Evolutionary conservation across 2,329 filamentous ascomycete genomes (phyloP), one percentile per base, ranked within the genome.

Genomic region (Trichoderma sp.): DNA sequence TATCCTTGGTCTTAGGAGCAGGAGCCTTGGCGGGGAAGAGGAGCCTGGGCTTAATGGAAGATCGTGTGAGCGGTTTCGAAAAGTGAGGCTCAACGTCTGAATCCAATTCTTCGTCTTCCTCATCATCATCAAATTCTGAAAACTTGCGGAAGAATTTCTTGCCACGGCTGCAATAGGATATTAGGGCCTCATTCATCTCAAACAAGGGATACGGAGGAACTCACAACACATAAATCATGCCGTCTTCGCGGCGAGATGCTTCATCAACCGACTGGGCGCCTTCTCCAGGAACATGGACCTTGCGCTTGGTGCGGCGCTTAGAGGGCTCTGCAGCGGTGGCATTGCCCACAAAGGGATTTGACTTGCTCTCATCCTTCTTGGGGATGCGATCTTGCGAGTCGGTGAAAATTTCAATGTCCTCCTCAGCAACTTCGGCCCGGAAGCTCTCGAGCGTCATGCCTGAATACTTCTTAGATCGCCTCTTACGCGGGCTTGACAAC

Each of bases 351-450:
- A 94, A 95, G 1, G 92, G 92, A 75, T 94, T 95, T 29, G 89
- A 88, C 7, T 82, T 79, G 71, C 84, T 88, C n/a, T 80, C 76
- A 73, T 93, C 91, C 50, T 87, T 80, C 70, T 88, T 85, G 22
- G 92, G 92, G 50, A 93, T 79, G 65, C 90, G 89, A 72, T 97
- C 93, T 71, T 93, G 90, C 1, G 91, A 88, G 77, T 95, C 92
- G 48, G 90, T 93, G 75, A 89, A 94, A 74, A 94, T 92, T 71
- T 86, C 78, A 72, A 94, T 91, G n/a, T 83, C 77, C 50, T 84
- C 81, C 50, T 87, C 84, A 8, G 83, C 79, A n/a, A 86, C 84
- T 60, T 88, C 85, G 8, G 78, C 84, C 27, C 78, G 80, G 74
- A 90, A 89, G 78, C 86, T 89, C 70, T 86, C 84, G 70, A 89